phyloP scores from a whole-genome alignment of 139 green algal genomes.

The Chlamydomonas sp. region DNA sequence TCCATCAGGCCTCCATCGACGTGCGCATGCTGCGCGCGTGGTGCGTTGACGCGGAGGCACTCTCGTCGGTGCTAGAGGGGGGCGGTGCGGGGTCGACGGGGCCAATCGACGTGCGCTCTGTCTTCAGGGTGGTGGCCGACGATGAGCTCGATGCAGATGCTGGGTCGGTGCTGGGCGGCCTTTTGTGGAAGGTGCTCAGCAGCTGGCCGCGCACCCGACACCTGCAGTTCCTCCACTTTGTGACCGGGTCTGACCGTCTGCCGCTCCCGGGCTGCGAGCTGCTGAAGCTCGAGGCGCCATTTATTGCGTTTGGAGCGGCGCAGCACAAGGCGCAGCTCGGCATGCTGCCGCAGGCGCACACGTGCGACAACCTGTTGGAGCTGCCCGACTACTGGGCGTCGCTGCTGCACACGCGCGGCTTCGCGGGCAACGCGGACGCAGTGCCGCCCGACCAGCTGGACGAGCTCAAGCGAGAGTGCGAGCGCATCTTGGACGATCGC shows the following conservation, averaged over 20 bases:
- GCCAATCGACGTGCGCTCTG: conserved; percentile 15
- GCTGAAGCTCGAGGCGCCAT: conserved; percentile 42
- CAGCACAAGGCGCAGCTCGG: conserved; percentile 36
- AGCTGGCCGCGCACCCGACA: conserved; percentile 24
- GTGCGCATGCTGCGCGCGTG: conserved; percentile 19
- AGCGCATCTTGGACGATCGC: conserved; percentile 22
- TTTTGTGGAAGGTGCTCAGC: conserved; percentile 37
- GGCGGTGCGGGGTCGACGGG: background rate
- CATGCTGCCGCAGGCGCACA: conserved; percentile 56
- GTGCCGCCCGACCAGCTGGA: conserved; percentile 9
- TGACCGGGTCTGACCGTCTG: conserved; percentile 39
- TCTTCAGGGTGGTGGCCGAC: conserved; percentile 38
- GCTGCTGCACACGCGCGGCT: conserved; percentile 26
- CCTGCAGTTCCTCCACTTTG: conserved; percentile 41
- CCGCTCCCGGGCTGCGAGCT: conserved; percentile 43
- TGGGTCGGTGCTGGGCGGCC: conserved; percentile 12
- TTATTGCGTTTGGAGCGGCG: conserved; percentile 35
- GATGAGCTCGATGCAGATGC: conserved; percentile 26
- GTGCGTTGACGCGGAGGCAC: conserved; percentile 23
- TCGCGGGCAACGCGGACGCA: background rate
- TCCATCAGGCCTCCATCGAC: too few species aligned
- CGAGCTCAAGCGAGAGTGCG: conserved; percentile 15
- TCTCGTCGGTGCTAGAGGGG: conserved; percentile 20
- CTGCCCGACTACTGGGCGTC: conserved; percentile 60
- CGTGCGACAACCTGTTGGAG: conserved; percentile 57